phyloP scores from a whole-genome alignment of 805 yeast species.

The Lipomyces yamadae region DNA sequence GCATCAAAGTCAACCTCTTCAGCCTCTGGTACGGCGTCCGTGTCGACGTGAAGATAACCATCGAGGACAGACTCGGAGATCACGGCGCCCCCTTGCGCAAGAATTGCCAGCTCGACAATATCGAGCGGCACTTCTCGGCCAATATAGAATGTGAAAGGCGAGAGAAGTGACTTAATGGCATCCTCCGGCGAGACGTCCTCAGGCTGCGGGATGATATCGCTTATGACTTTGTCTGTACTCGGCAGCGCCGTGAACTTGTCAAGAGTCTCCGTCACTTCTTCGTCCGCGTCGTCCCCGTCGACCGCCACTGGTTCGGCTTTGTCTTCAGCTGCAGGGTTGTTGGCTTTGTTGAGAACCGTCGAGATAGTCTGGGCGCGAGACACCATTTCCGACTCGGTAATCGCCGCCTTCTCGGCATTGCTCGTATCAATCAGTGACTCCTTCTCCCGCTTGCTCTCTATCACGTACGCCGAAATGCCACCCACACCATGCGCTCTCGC shows the following conservation, averaged over 20 bases:
- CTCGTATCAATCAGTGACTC: slow-evolving; percentile 42
- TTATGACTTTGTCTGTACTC: slow-evolving; percentile 33
- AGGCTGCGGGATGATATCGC: slow-evolving; percentile 40
- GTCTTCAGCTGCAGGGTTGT: slow-evolving; percentile 51
- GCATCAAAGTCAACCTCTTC: slow-evolving; percentile 14
- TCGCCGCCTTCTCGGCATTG: slow-evolving; percentile 35
- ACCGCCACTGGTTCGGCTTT: slow-evolving; percentile 54
- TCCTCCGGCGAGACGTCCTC: slow-evolving; percentile 47
- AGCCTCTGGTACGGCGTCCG: slow-evolving; percentile 43
- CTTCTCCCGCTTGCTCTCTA: slow-evolving; percentile 52
- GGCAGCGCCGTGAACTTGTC: slow-evolving; percentile 39
- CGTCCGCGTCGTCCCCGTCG: slow-evolving; percentile 47
- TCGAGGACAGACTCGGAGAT: slow-evolving; percentile 88
- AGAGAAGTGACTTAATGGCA: slow-evolving; percentile 67
- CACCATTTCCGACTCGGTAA: slow-evolving; percentile 27
- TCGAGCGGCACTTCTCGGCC: slow-evolving; percentile 97
- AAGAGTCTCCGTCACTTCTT: slow-evolving; percentile 39
- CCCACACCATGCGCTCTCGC: slow-evolving; percentile 82
- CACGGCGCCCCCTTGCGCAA: slow-evolving; percentile 84
- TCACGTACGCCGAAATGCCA: slow-evolving; percentile 81
- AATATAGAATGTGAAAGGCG: slow-evolving; percentile 76
- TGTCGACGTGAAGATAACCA: slow-evolving; percentile 55
- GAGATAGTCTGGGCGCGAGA: slow-evolving; percentile 28
- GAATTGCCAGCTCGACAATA: slow-evolving; percentile 81
- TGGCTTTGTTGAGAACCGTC: slow-evolving; percentile 9